phyloP scores from a whole-genome alignment of 805 yeast species.

The Candida michaelii region DNA sequence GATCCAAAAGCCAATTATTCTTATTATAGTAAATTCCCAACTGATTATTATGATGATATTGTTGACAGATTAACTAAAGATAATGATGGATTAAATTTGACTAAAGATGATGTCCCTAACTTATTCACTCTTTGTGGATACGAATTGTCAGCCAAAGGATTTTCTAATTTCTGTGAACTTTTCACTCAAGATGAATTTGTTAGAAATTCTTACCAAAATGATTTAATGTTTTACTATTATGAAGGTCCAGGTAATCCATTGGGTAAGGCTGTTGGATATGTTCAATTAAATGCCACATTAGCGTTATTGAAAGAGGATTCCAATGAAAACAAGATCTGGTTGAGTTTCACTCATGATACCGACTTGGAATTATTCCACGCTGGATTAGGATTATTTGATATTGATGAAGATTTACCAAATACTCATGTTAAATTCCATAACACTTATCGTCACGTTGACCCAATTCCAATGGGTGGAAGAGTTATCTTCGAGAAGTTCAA shows the following conservation, averaged over 20 bases:
- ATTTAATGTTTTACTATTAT: conserved; percentile 58
- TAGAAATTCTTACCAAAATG: conserved; percentile 58
- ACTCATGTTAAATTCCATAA: conserved; percentile 48
- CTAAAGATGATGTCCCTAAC: conserved; percentile 49
- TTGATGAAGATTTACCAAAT: conserved; percentile 43
- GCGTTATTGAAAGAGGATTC: conserved; percentile 43
- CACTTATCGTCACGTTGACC: conserved; percentile 42
- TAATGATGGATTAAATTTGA: conserved; percentile 55
- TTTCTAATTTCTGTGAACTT: conserved; percentile 63
- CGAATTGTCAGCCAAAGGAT: conserved; percentile 69
- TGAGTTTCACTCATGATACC: conserved; percentile 76
- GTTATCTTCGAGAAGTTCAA: conserved; percentile 36
- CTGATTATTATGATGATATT: conserved; percentile 50
- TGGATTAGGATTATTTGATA: conserved; percentile 59
- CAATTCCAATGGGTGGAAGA: conserved; percentile 44
- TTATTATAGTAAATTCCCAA: conserved; percentile 27
- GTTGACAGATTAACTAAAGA: conserved; percentile 54
- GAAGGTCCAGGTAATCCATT: conserved; percentile 63
- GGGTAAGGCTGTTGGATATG: conserved; percentile 60
- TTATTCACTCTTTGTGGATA: conserved; percentile 69
- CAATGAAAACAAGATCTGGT: conserved; percentile 54
- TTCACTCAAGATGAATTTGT: conserved; percentile 70
- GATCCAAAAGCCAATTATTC: conserved; percentile 28
- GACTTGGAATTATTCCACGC: conserved; percentile 60
- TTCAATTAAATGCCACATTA: conserved; percentile 49